Conservation (phyloP, 768 basidiomycete species). For the Lactifluus hygrophoroides region DNA sequence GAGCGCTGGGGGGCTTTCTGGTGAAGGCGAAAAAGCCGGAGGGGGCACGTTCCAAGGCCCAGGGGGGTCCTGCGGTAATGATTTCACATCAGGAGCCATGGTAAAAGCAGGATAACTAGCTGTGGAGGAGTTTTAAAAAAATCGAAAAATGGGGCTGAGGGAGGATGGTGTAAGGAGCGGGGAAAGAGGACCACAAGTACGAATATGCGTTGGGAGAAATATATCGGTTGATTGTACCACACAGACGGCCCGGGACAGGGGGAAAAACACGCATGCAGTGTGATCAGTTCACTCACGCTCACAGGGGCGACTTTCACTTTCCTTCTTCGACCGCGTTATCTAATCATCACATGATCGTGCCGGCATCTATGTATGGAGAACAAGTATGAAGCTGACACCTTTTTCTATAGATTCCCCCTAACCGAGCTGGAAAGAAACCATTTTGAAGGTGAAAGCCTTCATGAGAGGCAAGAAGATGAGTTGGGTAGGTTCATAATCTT, state of each 20-base stretch:
- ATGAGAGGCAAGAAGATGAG: constrained; percentile 20
- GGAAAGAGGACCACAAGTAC: neutral
- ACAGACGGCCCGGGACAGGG: neutral
- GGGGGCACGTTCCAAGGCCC: constrained; percentile 1
- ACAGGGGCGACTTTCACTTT: too few relatives aligned
- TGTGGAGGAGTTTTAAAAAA: too few relatives aligned
- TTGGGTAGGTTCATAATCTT: constrained; percentile 18
- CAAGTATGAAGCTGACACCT: constrained; percentile 18
- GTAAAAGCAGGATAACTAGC: neutral
- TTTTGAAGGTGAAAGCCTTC: constrained; percentile 19
- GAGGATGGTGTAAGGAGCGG: neutral
- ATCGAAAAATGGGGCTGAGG: neutral
- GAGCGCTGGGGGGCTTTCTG: neutral
- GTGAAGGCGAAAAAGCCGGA: constrained; percentile 8
- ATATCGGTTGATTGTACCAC: neutral
- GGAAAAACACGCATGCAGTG: too few relatives aligned
- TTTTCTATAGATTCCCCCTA: neutral
- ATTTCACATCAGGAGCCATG: constrained; percentile 18
- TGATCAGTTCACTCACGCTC: too few relatives aligned
- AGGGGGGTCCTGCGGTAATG: constrained; percentile 3
- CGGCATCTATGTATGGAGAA: neutral
- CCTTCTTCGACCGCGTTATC: too few relatives aligned
- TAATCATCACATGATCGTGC: constrained; percentile 17
- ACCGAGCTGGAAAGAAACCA: constrained; percentile 2
- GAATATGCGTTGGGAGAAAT: neutral